phyloP scores from a whole-genome alignment of 176 grass and related monocot species.

The Elymus sibiricus region DNA sequence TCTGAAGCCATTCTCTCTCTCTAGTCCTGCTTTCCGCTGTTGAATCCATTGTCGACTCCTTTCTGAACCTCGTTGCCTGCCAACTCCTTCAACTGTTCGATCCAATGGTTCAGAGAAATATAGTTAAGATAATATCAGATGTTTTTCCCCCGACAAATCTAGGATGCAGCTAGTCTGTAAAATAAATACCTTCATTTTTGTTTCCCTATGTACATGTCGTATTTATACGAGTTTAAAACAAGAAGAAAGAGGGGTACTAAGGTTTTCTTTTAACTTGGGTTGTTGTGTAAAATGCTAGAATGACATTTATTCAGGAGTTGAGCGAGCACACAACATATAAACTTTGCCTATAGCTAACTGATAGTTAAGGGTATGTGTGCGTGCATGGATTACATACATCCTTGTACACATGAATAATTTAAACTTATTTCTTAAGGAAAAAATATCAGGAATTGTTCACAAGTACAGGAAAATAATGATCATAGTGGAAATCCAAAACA shows the following conservation, averaged over 20 bases:
- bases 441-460: neutral
- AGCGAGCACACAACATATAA: neutral
- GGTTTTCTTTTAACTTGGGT: neutral
- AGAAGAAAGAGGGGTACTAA: neutral
- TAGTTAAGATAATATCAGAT: neutral
- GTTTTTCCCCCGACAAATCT: neutral
- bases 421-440: neutral
- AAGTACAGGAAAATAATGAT: neutral
- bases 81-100: slow-evolving; percentile 9
- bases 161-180: neutral
- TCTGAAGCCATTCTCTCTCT: neutral
- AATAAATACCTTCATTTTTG: neutral
- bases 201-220: neutral
- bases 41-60: neutral
- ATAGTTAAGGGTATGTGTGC: neutral
- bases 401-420: neutral
- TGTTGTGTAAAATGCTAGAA: neutral
- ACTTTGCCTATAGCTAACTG: neutral
- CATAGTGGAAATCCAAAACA: neutral
- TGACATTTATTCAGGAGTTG: neutral
- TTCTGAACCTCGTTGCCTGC: neutral
- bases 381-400: neutral
- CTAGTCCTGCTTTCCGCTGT: neutral
- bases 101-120: neutral
- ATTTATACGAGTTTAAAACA: neutral